Conservation (phyloP, 1,284 basidiomycete species). For the Tilletia caries region DNA sequence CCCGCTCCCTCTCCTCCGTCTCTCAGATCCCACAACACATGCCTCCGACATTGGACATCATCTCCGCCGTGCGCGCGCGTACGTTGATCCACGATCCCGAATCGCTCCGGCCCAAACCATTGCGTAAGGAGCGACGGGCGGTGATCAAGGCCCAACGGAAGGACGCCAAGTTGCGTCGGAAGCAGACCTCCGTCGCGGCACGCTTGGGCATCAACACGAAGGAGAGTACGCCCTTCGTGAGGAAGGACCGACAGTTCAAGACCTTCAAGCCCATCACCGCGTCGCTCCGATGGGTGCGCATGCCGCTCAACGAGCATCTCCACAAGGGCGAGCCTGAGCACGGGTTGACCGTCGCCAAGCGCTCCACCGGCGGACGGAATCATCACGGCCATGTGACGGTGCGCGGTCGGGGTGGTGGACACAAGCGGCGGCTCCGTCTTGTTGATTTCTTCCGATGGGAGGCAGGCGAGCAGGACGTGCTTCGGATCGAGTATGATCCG, state of each 20-base stretch:
- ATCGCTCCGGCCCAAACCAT: not conserved
- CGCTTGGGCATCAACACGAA: conserved; percentile 40
- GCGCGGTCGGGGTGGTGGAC: conserved; percentile 83
- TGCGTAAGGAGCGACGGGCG: conserved; percentile 37
- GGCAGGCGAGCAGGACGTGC: conserved; percentile 77
- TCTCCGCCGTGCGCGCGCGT: not conserved
- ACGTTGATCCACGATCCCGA: not conserved
- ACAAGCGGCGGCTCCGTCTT: conserved; percentile 76
- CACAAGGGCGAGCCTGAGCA: conserved; percentile 76
- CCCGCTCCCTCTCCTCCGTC: conserved; percentile 1
- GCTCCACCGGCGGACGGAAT: conserved; percentile 84
- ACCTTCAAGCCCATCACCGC: conserved; percentile 85
- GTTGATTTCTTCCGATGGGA: conserved; percentile 76
- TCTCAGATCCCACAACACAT: conserved; percentile 3
- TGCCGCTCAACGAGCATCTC: conserved; percentile 75
- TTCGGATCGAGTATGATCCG: conserved; percentile 95
- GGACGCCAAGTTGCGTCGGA: conserved; percentile 26
- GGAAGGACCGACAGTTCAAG: conserved; percentile 63
- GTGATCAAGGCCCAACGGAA: conserved; percentile 37
- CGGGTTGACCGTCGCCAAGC: conserved; percentile 75
- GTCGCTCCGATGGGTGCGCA: conserved; percentile 76
- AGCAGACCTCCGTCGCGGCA: conserved; percentile 36
- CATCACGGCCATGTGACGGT: conserved; percentile 78
- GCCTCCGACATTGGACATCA: not conserved
- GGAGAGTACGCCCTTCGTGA: conserved; percentile 42